phyloP scores from a whole-genome alignment of 495 filamentous ascomycete genomes.

The Tetracladium setigerum region DNA sequence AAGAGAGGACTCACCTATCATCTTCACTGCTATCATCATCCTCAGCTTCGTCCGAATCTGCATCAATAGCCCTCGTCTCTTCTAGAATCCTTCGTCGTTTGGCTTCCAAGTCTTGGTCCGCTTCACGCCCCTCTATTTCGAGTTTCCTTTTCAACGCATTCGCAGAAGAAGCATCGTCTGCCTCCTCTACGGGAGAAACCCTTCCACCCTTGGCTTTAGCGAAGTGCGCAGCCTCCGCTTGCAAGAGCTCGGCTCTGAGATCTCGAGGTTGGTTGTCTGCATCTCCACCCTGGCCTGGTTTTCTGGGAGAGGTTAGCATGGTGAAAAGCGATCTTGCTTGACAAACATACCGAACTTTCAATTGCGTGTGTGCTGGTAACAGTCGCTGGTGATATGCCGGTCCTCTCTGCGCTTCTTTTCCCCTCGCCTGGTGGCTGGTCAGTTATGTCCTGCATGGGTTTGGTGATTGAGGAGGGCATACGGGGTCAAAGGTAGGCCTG shows the following conservation, averaged over 20 bases:
- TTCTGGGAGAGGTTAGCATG: slow-evolving; percentile 31
- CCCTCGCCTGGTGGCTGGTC: slow-evolving; percentile 55
- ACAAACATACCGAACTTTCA: slow-evolving; percentile 66
- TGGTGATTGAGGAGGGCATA: slow-evolving; percentile 28
- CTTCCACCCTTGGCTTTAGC: slow-evolving; percentile 68
- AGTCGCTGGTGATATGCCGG: slow-evolving; percentile 96
- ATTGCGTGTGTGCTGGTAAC: slow-evolving; percentile 81
- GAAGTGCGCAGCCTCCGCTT: slow-evolving; percentile 81
- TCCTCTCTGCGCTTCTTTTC: slow-evolving; percentile 90
- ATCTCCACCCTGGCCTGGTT: slow-evolving; percentile 84
- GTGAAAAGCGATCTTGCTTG: neutral
- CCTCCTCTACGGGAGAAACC: slow-evolving; percentile 28
- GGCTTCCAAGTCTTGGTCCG: slow-evolving; percentile 66
- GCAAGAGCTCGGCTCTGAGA: slow-evolving; percentile 81
- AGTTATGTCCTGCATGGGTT: neutral
- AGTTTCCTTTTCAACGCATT: slow-evolving; percentile 59
- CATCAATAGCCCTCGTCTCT: slow-evolving; percentile 84
- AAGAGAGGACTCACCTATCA: slow-evolving; percentile 39
- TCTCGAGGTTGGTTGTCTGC: slow-evolving; percentile 69
- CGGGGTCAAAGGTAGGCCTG: slow-evolving; percentile 90
- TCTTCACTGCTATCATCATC: slow-evolving; percentile 65
- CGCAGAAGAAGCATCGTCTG: slow-evolving; percentile 25
- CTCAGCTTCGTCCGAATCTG: slow-evolving; percentile 65
- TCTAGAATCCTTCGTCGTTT: slow-evolving; percentile 85
- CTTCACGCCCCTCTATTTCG: slow-evolving; percentile 35